Base-by-base conservation (phyloP, 805 yeast genomes). In the Metschnikowia aberdeeniae region DNA sequence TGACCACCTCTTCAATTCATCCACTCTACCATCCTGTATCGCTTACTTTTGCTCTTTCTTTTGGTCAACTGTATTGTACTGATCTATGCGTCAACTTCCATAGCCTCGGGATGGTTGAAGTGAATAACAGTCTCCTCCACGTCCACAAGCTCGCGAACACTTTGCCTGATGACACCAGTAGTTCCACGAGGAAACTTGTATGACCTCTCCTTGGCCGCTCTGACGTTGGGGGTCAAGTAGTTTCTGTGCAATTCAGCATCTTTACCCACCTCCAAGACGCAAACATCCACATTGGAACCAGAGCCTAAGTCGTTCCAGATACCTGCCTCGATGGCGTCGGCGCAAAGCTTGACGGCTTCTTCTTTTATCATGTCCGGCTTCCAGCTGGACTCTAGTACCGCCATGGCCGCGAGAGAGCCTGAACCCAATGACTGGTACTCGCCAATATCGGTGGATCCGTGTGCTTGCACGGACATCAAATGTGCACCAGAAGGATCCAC, bases 231-330 rank as follows among this genome's bases (percentile, higher is more conserved):
- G 43, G 89, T 88, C 63, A 85, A 74, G 76, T 87, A 87, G 68
- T 90, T 90, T 70, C 99, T 81, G 64, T 78, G 73, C 45, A 92
- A 75, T 50, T 77, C 80, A 8, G 98, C 96, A 64, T 88, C 95
- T 63, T 87, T 82, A 51, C 93, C 96, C 34, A 78, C 72, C 69
- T 92, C 97, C 95, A 93, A 89, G 13, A 93, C 98, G 73, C 98
- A 93, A 51, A 93, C 73, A 64, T 93, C 99, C 31, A 93, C 98
- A 62, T 93, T 93, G 26, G 99, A 93, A 64, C 99, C 99, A 1
- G 98, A 92, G 40, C 99, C 99, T 62, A 92, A 78, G 75, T 93
- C 99, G 68, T 93, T 93, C 96, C 97, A 93, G 60, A 93, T 92
- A 78, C 99, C 99, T 13, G 96, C 89, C 69, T 88, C 87, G 60